Evolutionary conservation across 306 rosid species (phyloP), one percentile per base, ranked within the genome.

Genomic region (Coriaria nepalensis): DNA sequence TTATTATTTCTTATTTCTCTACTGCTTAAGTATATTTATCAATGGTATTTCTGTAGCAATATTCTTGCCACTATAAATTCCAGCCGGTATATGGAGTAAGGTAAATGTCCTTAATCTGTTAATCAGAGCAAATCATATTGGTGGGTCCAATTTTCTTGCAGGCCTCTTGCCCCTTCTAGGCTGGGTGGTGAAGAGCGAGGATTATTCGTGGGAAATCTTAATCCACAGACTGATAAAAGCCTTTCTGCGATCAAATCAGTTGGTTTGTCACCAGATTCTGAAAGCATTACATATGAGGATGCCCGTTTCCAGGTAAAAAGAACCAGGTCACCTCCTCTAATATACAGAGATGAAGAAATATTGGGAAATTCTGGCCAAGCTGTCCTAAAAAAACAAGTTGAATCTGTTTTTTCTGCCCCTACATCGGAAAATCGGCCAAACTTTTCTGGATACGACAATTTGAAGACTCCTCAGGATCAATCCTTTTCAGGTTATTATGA

Each of bases 191-290:
- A 43, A 41, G 68, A 40, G 51, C 68, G 59, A 60, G 50, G 62
- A 52, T 38, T 53, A 11, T 34, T 45, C 6, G 57, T 56, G 10
- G 45, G 56, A 35, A 69, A 52, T 61, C 55, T 65, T 64, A 79
- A 66, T 43, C 43, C 64, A 57, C 77, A 50, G 56, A 39, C 35
- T 68, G 73, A 69, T 53, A 68, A 64, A 64, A 62, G 76, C 43
- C 69, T 71, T 47, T 33, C 73, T 64, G 36, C 66, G 5, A 55
- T 47, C 43, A 60, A 75, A 10, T 61, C 83, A 46, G 40, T 62
- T 56, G 63, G 68, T 53, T 70, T 73, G 53, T 68, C 77, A 6
- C 77, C 9, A 33, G 75, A 66, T 69, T 67, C 78, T 34, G 55
- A 37, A 2, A 32, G 75, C 40, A 40, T 68, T 56, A 62, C 77